These are phyloP conservation scores for Tuber indicum DNA, from an alignment of 495 filamentous ascomycete genomes.

Conservation along the genomic window DNA sequence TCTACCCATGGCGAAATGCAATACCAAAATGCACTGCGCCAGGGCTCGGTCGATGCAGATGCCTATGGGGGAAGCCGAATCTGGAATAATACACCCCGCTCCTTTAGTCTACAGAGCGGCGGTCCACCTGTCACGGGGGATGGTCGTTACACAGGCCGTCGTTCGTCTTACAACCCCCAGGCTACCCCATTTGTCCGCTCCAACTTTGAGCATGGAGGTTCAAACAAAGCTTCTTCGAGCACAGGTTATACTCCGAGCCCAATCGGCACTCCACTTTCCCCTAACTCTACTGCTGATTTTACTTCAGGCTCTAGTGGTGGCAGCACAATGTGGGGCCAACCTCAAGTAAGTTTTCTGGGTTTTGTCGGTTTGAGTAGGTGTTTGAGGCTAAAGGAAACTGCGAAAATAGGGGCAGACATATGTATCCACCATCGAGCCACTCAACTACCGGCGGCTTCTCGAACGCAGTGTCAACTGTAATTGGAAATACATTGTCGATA, in stretches of 20 bases:
- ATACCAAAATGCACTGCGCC: constrained; percentile 29
- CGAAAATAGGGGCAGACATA: constrained; percentile 61
- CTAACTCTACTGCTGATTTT: constrained; percentile 74
- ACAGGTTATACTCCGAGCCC: constrained; percentile 61
- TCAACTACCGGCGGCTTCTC: constrained; percentile 91
- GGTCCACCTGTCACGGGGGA: constrained; percentile 35
- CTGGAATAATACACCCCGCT: constrained; percentile 31
- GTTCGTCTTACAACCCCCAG: constrained; percentile 41
- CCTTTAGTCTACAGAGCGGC: constrained; percentile 41
- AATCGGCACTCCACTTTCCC: constrained; percentile 74
- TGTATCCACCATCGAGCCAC: constrained; percentile 78
- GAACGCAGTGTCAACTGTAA: constrained; percentile 96
- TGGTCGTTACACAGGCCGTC: constrained; percentile 42
- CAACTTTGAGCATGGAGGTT: constrained; percentile 45
- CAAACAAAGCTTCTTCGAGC: constrained; percentile 35
- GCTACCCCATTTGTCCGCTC: constrained; percentile 40
- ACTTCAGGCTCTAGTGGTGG: constrained; percentile 46
- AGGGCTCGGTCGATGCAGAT: constrained; percentile 31
- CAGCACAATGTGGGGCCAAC: constrained; percentile 43
- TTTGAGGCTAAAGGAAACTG: background rate
- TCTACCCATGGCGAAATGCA: constrained; percentile 24
- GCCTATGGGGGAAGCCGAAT: constrained; percentile 35
- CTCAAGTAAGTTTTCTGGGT: constrained; percentile 50
- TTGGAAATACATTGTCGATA: constrained; percentile 99
- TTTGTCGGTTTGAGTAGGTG: background rate